Percentiles rank a stretch among this genome's conserved stretches.
These are phyloP conservation scores for Cyberlindnera saturnus DNA, from an alignment of 805 yeast species.

Conservation along the genomic window DNA sequence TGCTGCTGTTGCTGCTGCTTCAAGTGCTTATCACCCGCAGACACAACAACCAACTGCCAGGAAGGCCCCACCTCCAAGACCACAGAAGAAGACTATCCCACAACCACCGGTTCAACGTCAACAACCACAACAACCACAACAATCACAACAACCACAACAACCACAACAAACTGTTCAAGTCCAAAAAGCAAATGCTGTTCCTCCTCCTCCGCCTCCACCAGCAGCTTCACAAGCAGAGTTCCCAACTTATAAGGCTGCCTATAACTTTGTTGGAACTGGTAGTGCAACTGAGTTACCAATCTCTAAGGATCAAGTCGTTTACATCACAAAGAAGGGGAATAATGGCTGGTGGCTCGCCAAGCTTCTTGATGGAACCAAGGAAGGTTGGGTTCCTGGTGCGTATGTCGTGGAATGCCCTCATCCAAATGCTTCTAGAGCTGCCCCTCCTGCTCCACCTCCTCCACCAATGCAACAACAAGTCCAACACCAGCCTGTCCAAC, in stretches of 20 bases:
- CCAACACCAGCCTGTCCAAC: conserved; percentile 33
- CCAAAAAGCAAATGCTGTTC: conserved; percentile 25
- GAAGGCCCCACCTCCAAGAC: conserved; percentile 23
- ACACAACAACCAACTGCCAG: conserved; percentile 18
- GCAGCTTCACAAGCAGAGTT: conserved; percentile 52
- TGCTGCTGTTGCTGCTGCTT: conserved; percentile 27
- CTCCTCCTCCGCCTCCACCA: conserved; percentile 77
- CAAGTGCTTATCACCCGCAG: conserved; percentile 32
- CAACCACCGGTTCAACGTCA: conserved; percentile 55
- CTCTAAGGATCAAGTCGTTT: conserved; percentile 67
- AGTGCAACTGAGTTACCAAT: conserved; percentile 77
- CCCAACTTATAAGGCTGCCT: conserved; percentile 81
- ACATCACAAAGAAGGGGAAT: conserved; percentile 63
- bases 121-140: conserved; percentile 48
- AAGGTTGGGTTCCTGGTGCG: conserved; percentile 98
- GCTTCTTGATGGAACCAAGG: conserved; percentile 62
- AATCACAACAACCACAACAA: not conserved
- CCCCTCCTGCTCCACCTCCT: conserved; percentile 38
- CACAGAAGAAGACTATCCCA: conserved; percentile 18
- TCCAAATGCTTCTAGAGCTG: conserved; percentile 26
- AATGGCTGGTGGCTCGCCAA: conserved; percentile 96
- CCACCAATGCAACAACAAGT: conserved; percentile 28
- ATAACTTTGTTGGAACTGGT: conserved; percentile 85
- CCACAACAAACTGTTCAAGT: conserved; percentile 12
- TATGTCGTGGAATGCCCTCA: conserved; percentile 64